phyloP scores from a whole-genome alignment of 1,284 basidiomycete species.

The Heterobasidion annosum region DNA sequence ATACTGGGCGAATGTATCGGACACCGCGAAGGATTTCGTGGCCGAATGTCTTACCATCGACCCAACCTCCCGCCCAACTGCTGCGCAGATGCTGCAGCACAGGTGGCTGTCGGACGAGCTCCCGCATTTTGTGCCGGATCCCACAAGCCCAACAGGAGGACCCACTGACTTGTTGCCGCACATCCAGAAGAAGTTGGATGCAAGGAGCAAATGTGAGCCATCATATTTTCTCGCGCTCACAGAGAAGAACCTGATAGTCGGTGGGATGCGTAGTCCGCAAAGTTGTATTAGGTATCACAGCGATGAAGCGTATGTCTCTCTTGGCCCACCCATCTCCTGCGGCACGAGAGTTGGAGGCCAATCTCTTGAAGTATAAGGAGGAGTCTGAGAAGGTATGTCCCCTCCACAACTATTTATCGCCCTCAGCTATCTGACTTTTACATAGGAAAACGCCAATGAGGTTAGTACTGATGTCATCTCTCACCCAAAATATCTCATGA shows the following conservation, averaged over 20 bases:
- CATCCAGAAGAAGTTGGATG: constrained; percentile 84
- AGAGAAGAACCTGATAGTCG: neutral
- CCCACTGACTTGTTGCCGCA: constrained; percentile 82
- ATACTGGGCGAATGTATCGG: constrained; percentile 82
- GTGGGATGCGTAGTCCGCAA: constrained; percentile 57
- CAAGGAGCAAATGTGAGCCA: constrained; percentile 67
- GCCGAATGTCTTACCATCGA: constrained; percentile 76
- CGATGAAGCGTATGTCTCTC: constrained; percentile 69
- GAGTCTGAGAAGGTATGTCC: constrained; percentile 63
- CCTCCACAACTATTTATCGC: neutral
- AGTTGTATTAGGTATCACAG: constrained; percentile 79
- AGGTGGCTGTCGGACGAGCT: constrained; percentile 68
- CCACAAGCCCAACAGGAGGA: constrained; percentile 43
- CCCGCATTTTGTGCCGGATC: constrained; percentile 67
- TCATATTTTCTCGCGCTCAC: constrained; percentile 1
- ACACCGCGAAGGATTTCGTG: constrained; percentile 79
- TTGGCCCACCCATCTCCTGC: constrained; percentile 34
- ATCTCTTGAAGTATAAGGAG: constrained; percentile 67
- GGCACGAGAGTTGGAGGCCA: constrained; percentile 46
- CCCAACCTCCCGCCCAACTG: constrained; percentile 70
- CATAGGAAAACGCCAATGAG: constrained; percentile 21
- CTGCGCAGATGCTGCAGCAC: constrained; percentile 62
- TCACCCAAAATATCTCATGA: neutral
- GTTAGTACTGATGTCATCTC: neutral
- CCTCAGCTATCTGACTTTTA: neutral